Conservation (phyloP, 208 protist species). For the Trypanosoma rangeli region DNA sequence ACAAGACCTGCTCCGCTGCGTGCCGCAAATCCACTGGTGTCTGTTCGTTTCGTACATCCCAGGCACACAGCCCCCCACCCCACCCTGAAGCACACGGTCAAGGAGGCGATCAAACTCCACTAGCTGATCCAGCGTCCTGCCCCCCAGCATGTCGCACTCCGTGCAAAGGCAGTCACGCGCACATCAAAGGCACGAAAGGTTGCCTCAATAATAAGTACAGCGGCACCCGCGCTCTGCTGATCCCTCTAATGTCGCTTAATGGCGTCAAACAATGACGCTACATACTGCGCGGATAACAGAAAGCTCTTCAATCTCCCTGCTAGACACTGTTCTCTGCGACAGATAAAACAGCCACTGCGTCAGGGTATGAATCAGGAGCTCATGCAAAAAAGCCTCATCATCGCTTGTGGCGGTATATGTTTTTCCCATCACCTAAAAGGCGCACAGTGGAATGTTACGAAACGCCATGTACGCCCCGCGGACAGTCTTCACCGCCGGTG, state of each 20-base stretch:
- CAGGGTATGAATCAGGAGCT: conserved; percentile 19
- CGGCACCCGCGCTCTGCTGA: not conserved
- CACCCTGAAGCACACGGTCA: not conserved
- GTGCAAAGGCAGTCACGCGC: conserved; percentile 28
- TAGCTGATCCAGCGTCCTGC: not conserved
- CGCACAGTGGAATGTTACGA: conserved; percentile 38
- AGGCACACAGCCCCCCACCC: conserved; percentile 9
- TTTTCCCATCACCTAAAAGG: conserved; percentile 2
- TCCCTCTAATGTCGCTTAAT: conserved; percentile 22
- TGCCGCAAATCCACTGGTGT: not conserved
- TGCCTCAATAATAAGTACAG: conserved; percentile 28
- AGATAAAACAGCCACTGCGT: conserved; percentile 20
- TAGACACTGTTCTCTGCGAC: not conserved
- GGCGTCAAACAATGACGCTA: conserved; percentile 28
- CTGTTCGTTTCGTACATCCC: conserved; percentile 7
- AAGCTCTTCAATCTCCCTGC: conserved; percentile 16
- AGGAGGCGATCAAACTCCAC: conserved; percentile 24
- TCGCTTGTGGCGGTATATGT: not conserved
- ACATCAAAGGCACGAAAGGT: conserved; percentile 36
- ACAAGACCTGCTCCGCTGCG: not conserved
- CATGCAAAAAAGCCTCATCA: conserved; percentile 25
- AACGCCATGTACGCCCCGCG: conserved; percentile 39
- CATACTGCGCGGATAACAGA: conserved; percentile 13
- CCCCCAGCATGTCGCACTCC: not conserved
- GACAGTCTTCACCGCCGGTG: conserved; percentile 9